phyloP scores from a whole-genome alignment of 306 rosid genomes.

The Malus sieversii region DNA sequence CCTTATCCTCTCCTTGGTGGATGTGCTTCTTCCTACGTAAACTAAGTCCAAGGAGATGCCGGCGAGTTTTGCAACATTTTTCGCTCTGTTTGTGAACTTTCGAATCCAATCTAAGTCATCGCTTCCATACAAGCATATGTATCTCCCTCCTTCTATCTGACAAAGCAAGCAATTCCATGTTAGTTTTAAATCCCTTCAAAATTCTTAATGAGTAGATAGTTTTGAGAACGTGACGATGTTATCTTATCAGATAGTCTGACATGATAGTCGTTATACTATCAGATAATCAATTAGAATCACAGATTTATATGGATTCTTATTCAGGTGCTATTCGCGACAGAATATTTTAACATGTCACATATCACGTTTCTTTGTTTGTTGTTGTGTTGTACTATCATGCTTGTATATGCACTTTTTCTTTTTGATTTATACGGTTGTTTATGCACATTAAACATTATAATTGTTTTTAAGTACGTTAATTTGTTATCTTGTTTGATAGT shows the following conservation, averaged over 20 bases:
- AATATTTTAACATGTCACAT: no score
- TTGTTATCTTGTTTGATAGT: neutral
- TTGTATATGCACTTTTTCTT: no score
- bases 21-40: conserved; percentile 58
- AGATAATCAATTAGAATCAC: neutral
- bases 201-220: neutral
- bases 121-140: conserved; percentile 71
- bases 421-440: no score
- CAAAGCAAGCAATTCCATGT: neutral
- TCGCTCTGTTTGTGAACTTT: conserved; percentile 42
- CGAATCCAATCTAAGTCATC: conserved; percentile 70
- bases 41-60: conserved; percentile 41
- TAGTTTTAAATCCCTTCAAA: neutral
- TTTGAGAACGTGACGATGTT: neutral
- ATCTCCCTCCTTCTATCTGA: conserved; percentile 43
- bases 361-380: no score
- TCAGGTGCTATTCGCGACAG: no score
- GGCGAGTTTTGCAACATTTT: conserved; percentile 34
- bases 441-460: no score
- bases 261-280: neutral
- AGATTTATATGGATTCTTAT: neutral
- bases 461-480: no score
- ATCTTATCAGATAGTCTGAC: neutral
- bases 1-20: conserved; percentile 38
- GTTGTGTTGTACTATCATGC: no score